These are phyloP conservation scores for Furcasterigmium sp. DNA, from an alignment of 2,329 filamentous ascomycete species.

Conservation along the genomic window DNA sequence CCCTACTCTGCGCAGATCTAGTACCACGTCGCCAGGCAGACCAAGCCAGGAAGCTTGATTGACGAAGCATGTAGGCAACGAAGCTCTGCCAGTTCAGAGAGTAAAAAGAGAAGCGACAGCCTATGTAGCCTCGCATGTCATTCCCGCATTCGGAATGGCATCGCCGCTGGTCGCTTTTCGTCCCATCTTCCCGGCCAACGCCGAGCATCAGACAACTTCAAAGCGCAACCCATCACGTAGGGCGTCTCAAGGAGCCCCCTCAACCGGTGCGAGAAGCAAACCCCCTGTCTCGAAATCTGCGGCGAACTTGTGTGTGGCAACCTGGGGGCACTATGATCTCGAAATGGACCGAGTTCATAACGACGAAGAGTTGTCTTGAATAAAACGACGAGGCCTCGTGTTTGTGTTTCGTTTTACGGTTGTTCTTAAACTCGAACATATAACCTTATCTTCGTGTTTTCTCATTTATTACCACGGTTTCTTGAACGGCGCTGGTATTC, in stretches of 20 bases:
- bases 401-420: not conserved
- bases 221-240: not conserved
- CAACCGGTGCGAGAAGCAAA: not conserved
- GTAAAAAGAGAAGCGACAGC: no score
- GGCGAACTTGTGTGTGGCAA: no score
- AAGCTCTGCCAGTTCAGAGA: no score
- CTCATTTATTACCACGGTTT: not conserved
- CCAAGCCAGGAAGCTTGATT: no score
- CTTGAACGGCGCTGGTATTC: not conserved
- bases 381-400: not conserved
- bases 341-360: no score
- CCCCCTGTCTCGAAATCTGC: not conserved
- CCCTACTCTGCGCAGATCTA: no score
- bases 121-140: not conserved
- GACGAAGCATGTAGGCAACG: no score
- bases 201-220: conserved; percentile 1
- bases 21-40: no score
- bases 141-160: not conserved
- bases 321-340: no score
- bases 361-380: no score
- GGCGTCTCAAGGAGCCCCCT: not conserved
- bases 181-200: not conserved
- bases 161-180: not conserved
- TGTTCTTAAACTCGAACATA: not conserved
- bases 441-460: not conserved